Base-by-base conservation (phyloP, 2,329 filamentous ascomycete genomes). In the Sporothrix phasma region DNA sequence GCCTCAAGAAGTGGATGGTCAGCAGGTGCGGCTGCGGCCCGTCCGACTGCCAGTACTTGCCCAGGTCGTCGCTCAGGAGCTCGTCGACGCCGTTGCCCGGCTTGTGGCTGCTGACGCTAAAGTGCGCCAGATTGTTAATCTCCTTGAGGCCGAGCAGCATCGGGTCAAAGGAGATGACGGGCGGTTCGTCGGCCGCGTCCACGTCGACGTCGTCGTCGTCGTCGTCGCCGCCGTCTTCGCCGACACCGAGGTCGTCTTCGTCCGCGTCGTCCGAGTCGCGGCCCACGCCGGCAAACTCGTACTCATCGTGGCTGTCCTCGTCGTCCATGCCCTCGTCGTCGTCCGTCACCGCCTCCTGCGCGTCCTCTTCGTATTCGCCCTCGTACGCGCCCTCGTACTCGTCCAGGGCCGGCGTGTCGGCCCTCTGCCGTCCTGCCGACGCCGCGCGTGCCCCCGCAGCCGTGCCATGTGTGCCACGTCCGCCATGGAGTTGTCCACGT, bases 21-120 rank as follows among this genome's bases (percentile, higher is more conserved):
- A 94, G 81, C 67, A 87, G 84, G 71, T 94, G 90, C 4, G 90
- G 90, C 72, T 94, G 90, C 1, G 90, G 89, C 1, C 90, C 90
- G 71, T 94, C 90, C 2, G 89, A 93, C 86, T 94, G 90, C 90
- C 90, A 94, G 75, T 88, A 94, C 61, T 85, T 81, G 66, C 82
- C 81, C 7, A 88, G 82, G 65, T 90, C 88, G 17, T 92, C 88
- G 67, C 84, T 86, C 37, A 89, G 84, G 22, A 94, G 82, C 71
- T 90, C 88, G 29, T 87, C 85, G 15, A 93, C 86, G 1, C 88
- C 88, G 69, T 88, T 91, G 45, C 89, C 89, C 0, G 88, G 89
- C 75, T 94, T 94, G 71, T 86, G 86, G 71, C 85, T 90, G 73
- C 87, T 90, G 69, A 93, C 89, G 11, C 88, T 92, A 80, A 91